Evolutionary conservation across 306 rosid species (phyloP).

Genomic region (Vigna radiata): DNA sequence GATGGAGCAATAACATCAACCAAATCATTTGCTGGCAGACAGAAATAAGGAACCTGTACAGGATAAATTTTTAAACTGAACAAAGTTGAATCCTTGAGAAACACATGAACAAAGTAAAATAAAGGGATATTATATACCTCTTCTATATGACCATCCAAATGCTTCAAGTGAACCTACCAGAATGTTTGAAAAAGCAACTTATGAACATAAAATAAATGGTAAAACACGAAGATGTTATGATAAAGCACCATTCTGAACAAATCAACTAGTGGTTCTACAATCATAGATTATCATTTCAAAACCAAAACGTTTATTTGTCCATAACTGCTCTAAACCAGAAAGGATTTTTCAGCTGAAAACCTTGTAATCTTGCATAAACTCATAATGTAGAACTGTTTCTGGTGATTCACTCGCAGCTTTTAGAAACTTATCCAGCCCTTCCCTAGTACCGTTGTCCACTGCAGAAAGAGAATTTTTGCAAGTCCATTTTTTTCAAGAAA

Average conservation of each 20-base stretch:
- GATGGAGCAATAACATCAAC: constrained; percentile 99
- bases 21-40: constrained; percentile 95
- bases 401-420: constrained; percentile 92
- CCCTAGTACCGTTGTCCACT: constrained; percentile 97
- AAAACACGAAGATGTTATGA: constrained; percentile 6
- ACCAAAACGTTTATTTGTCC: neutral
- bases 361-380: constrained; percentile 99
- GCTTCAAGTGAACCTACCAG: constrained; percentile 86
- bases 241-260: constrained; percentile 11
- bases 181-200: constrained; percentile 26
- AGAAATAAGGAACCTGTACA: constrained; percentile 96
- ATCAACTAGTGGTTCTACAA: neutral
- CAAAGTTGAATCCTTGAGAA: constrained; percentile 48
- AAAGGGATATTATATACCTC: constrained; percentile 63
- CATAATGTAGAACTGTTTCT: constrained; percentile 96
- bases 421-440: constrained; percentile 93
- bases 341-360: constrained; percentile 49
- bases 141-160: constrained; percentile 95
- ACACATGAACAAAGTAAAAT: constrained; percentile 29
- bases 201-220: constrained; percentile 26
- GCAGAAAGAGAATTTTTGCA: constrained; percentile 43
- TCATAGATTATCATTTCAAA: constrained; percentile 16
- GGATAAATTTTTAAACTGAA: constrained; percentile 50
- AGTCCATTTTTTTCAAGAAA: constrained; percentile 13
- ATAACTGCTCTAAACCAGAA: constrained; percentile 18